phyloP scores from a whole-genome alignment of 331 rosid genomes.

The Dryas integrifolia region DNA sequence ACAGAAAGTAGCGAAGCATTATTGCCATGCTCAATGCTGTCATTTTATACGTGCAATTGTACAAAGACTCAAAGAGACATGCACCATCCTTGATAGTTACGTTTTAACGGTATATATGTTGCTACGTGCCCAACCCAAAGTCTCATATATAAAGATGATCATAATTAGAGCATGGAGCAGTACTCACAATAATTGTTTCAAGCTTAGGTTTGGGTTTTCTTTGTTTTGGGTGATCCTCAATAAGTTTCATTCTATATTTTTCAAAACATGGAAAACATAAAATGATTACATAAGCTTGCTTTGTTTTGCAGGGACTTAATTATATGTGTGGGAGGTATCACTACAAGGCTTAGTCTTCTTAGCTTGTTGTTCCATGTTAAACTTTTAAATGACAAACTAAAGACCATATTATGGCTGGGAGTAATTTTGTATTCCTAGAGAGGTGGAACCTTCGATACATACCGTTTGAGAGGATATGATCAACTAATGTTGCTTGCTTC shows the following conservation, averaged over 20 bases:
- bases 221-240: neutral
- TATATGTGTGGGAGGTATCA: slow-evolving; percentile 9
- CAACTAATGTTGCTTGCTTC: neutral
- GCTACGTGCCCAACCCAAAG: neutral
- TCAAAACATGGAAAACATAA: slow-evolving; percentile 8
- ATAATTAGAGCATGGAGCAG: slow-evolving; percentile 3
- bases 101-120: slow-evolving; percentile 2
- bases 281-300: slow-evolving; percentile 29
- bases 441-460: neutral
- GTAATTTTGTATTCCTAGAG: neutral
- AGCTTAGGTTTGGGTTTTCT: neutral
- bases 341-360: neutral
- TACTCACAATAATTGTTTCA: slow-evolving; percentile 17
- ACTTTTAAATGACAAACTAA: slow-evolving; percentile 15
- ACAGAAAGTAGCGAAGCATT: neutral
- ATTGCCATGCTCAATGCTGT: neutral
- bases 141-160: neutral
- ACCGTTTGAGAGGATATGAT: too few species aligned
- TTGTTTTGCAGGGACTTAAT: slow-evolving; percentile 19
- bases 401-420: neutral
- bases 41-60: neutral
- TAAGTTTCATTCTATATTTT: neutral
- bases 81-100: slow-evolving; percentile 7
- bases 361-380: slow-evolving; percentile 9
- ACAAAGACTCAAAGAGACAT: neutral